Evolutionary conservation across 108 stramenopile genomes (phyloP), one percentile per base, ranked within the genome.

Genomic region (Parmales sp.): DNA sequence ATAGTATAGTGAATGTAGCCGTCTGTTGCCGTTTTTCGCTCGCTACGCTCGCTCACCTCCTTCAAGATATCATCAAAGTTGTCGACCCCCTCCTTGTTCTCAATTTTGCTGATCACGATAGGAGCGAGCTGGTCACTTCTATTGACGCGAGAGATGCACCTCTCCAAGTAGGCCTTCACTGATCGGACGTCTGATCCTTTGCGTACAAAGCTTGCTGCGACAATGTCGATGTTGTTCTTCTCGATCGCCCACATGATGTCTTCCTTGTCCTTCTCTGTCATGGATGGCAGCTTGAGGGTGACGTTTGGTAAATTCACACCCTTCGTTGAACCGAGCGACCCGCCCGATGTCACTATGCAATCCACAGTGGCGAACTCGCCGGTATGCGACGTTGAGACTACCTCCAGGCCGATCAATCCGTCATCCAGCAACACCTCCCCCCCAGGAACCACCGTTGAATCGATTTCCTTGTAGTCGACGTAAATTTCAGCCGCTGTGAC

Each of bases 121-220:
- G 90, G 88, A 13, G 82, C 66, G 54, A 80, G 76, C 22, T 73
- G 75, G 2, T 48, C 70, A 16, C 36, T 34, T 16, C 13, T 11
- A 28, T 20, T 60, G 31, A 34, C 54, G 16, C 20, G 26, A 13
- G n/a, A 19, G 66, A 81, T 66, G 69, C 85, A 86, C 8, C 86
- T 66, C 51, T 86, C 82, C 69, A 90, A 48, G 69, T 82, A 87
- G 3, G 83, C 86, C 63, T 76, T 75, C 18, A 86, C 83, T 1
- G 82, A 77, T 38, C 88, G 82, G 34, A 92, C 88, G 68, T 91
- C 87, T 41, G 71, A 76, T 19, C 80, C 86, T 37, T 83, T 90
- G 6, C 90, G 84, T 49, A 94, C 89, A 38, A 94, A 94, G 39
- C 84, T 86, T 0, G 90, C 90, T 13, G 90, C 90, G 25, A 94